A percentile compares a stretch with the other conserved stretches of the same genome.
Evolutionary conservation across 331 rosid genomes (phyloP).

Genomic region (Rhamnella rubrinervis): DNA sequence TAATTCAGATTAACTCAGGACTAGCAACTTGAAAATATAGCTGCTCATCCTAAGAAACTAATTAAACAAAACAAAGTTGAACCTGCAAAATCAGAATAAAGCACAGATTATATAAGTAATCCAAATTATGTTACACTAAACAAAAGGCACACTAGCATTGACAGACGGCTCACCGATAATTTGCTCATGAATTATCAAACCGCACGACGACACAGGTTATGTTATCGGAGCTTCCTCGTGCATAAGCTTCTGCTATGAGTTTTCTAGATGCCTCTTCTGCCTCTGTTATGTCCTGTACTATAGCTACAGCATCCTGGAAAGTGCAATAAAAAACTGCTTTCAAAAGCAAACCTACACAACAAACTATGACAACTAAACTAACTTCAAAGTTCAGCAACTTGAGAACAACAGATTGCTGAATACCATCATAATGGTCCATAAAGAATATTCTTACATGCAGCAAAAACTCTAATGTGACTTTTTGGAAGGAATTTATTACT

Average conservation of each 20-base stretch:
- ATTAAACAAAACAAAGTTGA: neutral
- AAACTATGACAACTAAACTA: neutral
- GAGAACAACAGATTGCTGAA: neutral
- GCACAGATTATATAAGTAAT: too few relatives aligned
- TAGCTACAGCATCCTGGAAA: slow-evolving; percentile 75
- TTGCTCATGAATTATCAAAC: slow-evolving; percentile 55
- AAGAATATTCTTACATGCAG: neutral
- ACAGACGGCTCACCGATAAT: neutral
- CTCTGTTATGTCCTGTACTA: slow-evolving; percentile 65
- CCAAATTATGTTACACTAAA: too few relatives aligned
- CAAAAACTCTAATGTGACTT: neutral
- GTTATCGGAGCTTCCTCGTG: slow-evolving; percentile 82
- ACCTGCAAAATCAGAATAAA: slow-evolving; percentile 7
- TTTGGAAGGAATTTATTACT: neutral
- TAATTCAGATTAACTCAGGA: neutral
- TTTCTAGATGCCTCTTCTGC: slow-evolving; percentile 75
- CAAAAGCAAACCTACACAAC: neutral
- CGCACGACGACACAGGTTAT: slow-evolving; percentile 85
- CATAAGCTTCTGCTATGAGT: slow-evolving; percentile 73
- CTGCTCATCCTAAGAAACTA: slow-evolving; percentile 13
- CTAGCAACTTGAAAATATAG: slow-evolving; percentile 22
- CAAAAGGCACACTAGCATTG: too few relatives aligned
- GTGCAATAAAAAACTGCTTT: neutral
- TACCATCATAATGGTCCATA: neutral
- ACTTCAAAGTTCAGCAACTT: too few relatives aligned